phyloP scores from a whole-genome alignment of 306 rosid genomes.

The Bauhinia variegata region DNA sequence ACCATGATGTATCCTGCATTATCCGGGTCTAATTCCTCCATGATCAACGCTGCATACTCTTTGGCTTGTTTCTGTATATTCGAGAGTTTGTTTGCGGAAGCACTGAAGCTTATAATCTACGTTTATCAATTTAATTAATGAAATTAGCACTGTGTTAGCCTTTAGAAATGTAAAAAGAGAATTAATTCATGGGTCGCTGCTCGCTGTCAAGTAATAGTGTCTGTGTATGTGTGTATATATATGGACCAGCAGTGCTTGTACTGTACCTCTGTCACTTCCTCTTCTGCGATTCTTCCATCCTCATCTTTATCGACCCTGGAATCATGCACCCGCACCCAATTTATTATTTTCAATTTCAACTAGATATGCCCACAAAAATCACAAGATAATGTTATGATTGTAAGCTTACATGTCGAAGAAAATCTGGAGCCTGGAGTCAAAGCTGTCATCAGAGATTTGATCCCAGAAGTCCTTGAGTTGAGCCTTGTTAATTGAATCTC shows the following conservation, averaged over 20 bases:
- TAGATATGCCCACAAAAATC: background rate
- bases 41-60: constrained; percentile 63
- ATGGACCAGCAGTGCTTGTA: background rate
- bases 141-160: too few relatives aligned
- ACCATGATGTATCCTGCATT: constrained; percentile 44
- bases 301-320: constrained; percentile 45
- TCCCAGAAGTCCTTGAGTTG: constrained; percentile 42
- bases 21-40: constrained; percentile 68
- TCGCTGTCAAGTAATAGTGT: too few relatives aligned
- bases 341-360: background rate
- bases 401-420: constrained; percentile 44
- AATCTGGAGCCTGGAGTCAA: constrained; percentile 39
- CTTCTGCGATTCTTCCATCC: constrained; percentile 40
- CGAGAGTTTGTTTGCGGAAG: constrained; percentile 60
- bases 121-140: too few relatives aligned
- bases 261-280: constrained; percentile 40
- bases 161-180: too few relatives aligned
- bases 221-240: too few relatives aligned
- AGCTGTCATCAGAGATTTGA: constrained; percentile 40
- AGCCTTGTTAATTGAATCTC: constrained; percentile 28
- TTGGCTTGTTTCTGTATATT: constrained; percentile 60
- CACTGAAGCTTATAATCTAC: constrained; percentile 62
- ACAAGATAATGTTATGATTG: too few relatives aligned
- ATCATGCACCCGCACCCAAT: background rate
- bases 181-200: too few relatives aligned